Evolutionary conservation across 2,329 filamentous ascomycete genomes (phyloP), one percentile per base, ranked within the genome.

Genomic region (Periglandula ipomoeae): DNA sequence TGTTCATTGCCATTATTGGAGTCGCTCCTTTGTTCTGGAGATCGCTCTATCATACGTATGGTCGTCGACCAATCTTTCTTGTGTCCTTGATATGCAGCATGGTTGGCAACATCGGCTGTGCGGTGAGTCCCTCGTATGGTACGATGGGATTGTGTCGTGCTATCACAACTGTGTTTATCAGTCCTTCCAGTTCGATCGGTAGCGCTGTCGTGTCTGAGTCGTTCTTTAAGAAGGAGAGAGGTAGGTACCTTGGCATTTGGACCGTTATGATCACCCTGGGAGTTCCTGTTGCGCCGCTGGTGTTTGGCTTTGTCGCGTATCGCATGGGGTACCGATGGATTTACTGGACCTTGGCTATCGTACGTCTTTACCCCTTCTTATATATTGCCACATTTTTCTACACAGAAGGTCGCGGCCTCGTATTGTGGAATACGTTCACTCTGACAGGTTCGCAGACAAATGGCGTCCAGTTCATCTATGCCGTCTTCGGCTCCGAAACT

Each of bases 251-350:
- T 27, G 56, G 54, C 5, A 44, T 55, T 9, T 58, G 56, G 55
- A 52, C 55, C 1, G 45, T 52, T 10, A 58, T 58, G 56, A 47
- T 55, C 4, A 58, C 54, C 0, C 23, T 58, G 9, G 54, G 56
- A 6, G 54, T 58, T 6, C 55, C 55, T 7, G 70, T 59, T 7
- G 61, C 62, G 3, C 63, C 64, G 0, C 58, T 67, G 22, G 56
- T 67, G 15, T 63, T 74, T 38, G 68, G 70, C 1, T 69, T 67
- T 24, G 76, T 80, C 0, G 69, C 72, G 1, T 64, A 74, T 49
- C 68, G 73, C 9, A 70, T 74, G 13, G 71, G 73, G 0, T 81
- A 76, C 48, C 67, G 73, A 15, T 81, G 78, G 77, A 78, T 80
- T 23, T 81, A 76, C 59, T 81, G 72, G 70, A 69, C 74, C 20